Evolutionary conservation across 768 basidiomycete species (phyloP).

Genomic region (Kwoniella dendrophila): DNA sequence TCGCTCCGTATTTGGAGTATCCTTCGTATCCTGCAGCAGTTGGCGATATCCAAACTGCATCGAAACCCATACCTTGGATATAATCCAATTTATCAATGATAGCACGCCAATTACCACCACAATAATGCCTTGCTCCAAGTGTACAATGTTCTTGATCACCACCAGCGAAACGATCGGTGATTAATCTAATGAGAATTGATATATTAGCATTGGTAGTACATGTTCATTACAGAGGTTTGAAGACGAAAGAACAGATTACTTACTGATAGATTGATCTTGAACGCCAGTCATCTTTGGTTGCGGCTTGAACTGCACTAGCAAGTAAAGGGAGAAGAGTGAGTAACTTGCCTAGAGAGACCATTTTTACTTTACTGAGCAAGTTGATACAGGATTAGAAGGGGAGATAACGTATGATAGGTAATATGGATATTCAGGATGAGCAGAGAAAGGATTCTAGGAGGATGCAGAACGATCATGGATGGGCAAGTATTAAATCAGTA

Average conservation of each 20-base stretch:
- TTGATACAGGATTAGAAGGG: background rate
- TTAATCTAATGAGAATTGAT: conserved; percentile 28
- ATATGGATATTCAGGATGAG: background rate
- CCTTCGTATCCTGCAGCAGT: conserved; percentile 50
- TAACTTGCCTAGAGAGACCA: conserved; percentile 9
- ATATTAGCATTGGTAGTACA: background rate
- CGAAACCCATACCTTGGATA: conserved; percentile 55
- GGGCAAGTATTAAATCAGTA: too few relatives aligned
- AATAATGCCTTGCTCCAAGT: conserved; percentile 38
- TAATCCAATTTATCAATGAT: conserved; percentile 54
- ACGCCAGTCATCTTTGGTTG: conserved; percentile 43
- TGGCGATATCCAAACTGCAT: conserved; percentile 56
- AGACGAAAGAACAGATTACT: conserved; percentile 7
- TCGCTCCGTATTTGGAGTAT: conserved; percentile 46
- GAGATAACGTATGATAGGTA: background rate
- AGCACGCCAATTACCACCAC: conserved; percentile 51
- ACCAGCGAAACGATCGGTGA: conserved; percentile 56
- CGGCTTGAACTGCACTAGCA: conserved; percentile 23
- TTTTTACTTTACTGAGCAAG: background rate
- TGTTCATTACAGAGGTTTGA: background rate
- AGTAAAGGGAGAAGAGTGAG: conserved; percentile 28
- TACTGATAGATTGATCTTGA: conserved; percentile 45
- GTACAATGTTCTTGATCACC: conserved; percentile 43
- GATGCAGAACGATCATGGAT: background rate
- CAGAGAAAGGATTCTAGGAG: background rate